Conservation (phyloP, 2,329 filamentous ascomycete species). For the Elsinoe batatas region DNA sequence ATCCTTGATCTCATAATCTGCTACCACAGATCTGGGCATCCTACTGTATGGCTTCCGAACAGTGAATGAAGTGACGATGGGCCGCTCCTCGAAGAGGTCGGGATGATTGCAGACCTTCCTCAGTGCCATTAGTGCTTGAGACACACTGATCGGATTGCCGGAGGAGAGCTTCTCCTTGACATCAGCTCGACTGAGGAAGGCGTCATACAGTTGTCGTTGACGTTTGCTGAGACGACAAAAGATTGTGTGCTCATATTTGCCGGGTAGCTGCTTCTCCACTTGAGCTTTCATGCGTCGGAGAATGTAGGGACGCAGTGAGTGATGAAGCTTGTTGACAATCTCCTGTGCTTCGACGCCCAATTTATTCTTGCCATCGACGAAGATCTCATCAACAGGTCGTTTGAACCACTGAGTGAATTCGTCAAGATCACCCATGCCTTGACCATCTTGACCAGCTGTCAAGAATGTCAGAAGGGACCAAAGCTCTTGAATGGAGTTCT, state of each 20-base stretch:
- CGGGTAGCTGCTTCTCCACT: conserved; percentile 98
- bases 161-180: conserved; percentile 81
- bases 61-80: conserved; percentile 93
- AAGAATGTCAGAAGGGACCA: conserved; percentile 97
- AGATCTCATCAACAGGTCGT: conserved; percentile 87
- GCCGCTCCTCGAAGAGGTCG: conserved; percentile 88
- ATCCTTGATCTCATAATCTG: conserved; percentile 65
- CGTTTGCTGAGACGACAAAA: conserved; percentile 92
- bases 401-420: conserved; percentile 96
- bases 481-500: conserved; percentile 92
- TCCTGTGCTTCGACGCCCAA: conserved; percentile 90
- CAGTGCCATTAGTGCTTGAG: conserved; percentile 95
- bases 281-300: conserved; percentile 86
- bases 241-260: conserved; percentile 93
- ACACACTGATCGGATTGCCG: conserved; percentile 94
- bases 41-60: conserved; percentile 50
- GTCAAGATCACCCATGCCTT: conserved; percentile 81
- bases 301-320: conserved; percentile 84
- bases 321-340: conserved; percentile 88
- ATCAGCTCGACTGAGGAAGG: conserved; percentile 82
- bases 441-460: conserved; percentile 76
- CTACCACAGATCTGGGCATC: conserved; percentile 50
- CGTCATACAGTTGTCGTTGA: conserved; percentile 91
- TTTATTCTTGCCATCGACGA: conserved; percentile 86
- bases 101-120: conserved; percentile 98